Evolutionary conservation across 108 stramenopile genomes (phyloP), one percentile per base, ranked within the genome.

Genomic region (Conticribra weissflogii): DNA sequence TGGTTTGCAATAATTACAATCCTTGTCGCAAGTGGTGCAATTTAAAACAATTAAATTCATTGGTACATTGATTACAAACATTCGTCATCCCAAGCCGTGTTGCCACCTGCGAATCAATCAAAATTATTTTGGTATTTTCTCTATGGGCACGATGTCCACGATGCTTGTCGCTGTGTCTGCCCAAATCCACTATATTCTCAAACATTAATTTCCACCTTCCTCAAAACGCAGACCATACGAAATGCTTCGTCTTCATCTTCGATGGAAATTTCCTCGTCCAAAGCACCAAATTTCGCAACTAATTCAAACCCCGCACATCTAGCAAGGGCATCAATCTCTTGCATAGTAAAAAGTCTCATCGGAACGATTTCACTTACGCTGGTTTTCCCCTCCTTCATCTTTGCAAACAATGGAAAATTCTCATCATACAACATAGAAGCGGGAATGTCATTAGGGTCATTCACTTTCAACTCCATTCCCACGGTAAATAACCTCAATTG

Each of bases 401-500:
- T 48, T 52, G 27, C 56, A 27, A 57, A 65, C 18, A 61, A 31
- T 5, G 54, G 49, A 33, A 51, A 36, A 29, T 41, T 66, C 3
- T 49, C 28, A 19, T 63, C 61, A 50, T 70, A 68, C 41, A 66
- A 46, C n/a, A n/a, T n/a, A n/a, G n/a, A n/a, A n/a, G n/a, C n/a
- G 21, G 63, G 71, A 5, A 64, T 71, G 12, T 85, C 78, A 18
- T 74, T 50, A 2, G 63, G 57, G 54, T 78, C 56, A 23, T 63
- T 71, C 19, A 76, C 69, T 16, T 15, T 77, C 50, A 90, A 54
- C 55, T 87, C 81, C 84, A 94, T 83, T 19, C 78, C 61, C 3
- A 94, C 86, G 15, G 90, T 88, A 57, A 88, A 88, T 45, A 88
- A 68, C 33, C 93, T 78, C 23, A 94, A 76, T 77, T 94, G 93